phyloP scores from a whole-genome alignment of 1,284 basidiomycete genomes.

The Sphaerobolus stellatus region DNA sequence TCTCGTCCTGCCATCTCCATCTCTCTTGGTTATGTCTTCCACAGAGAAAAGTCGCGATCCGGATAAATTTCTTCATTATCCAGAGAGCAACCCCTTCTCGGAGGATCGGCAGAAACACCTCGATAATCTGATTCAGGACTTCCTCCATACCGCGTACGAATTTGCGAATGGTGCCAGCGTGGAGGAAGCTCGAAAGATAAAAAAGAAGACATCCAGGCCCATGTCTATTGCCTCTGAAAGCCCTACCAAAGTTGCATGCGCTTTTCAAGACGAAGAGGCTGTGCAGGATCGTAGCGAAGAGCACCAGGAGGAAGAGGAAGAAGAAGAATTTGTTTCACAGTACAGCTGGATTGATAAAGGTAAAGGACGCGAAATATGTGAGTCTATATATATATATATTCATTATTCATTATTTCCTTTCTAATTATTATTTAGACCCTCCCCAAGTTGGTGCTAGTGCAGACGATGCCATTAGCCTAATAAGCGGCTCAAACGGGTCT shows the following conservation, averaged over 20 bases:
- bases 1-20: not conserved
- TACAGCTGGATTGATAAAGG: constrained; percentile 1
- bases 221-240: not conserved
- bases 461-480: not conserved
- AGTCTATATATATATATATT: not conserved
- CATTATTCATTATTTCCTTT: not conserved
- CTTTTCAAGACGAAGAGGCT: not conserved
- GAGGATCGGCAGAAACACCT: constrained; percentile 1
- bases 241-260: not conserved
- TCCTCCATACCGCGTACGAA: not conserved
- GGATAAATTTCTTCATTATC: constrained; percentile 4
- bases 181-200: not conserved
- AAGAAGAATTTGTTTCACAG: not conserved
- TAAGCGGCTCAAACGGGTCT: not conserved
- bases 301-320: too few relatives aligned
- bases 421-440: not conserved
- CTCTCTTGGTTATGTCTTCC: too few relatives aligned
- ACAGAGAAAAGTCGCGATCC: not conserved
- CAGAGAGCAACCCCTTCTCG: constrained; percentile 6
- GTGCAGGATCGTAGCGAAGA: too few relatives aligned
- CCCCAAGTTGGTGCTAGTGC: not conserved
- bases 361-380: constrained; percentile 4
- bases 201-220: not conserved
- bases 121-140: constrained; percentile 3
- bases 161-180: constrained; percentile 5